Evolutionary conservation across 2,329 filamentous ascomycete species (phyloP).

Genomic region (Aspergillus sp.): DNA sequence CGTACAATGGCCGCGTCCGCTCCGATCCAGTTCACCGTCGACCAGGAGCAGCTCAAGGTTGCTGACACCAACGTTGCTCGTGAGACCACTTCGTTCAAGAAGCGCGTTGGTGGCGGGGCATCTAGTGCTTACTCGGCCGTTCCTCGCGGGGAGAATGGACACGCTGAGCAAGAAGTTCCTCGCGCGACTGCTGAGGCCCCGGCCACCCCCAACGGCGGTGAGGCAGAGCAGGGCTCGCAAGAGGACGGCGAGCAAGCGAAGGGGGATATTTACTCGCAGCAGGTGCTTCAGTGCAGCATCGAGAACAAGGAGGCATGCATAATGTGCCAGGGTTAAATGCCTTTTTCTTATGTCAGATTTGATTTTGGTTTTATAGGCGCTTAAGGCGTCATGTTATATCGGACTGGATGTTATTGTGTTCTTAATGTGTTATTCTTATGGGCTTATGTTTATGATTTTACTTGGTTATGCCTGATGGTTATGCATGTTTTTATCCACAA

Average conservation of each 20-base stretch:
- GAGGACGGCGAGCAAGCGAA: conserved; percentile 70
- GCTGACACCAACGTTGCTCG: conserved; percentile 72
- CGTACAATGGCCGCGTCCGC: conserved; percentile 94
- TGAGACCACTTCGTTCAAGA: conserved; percentile 55
- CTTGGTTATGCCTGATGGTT: background rate
- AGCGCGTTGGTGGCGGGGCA: conserved; percentile 54
- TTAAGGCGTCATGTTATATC: background rate
- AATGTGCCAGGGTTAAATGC: conserved; percentile 84
- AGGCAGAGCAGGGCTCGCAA: conserved; percentile 12
- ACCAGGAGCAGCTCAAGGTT: conserved; percentile 88
- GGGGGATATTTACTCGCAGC: conserved; percentile 90
- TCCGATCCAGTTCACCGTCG: conserved; percentile 98
- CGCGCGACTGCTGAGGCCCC: conserved; percentile 57
- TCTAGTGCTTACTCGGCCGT: conserved; percentile 53
- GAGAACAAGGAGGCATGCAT: conserved; percentile 91
- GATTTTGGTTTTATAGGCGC: background rate
- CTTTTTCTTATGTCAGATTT: background rate
- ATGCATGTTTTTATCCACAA: background rate
- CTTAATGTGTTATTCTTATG: conserved; percentile 11
- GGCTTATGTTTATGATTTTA: background rate
- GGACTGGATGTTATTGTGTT: background rate
- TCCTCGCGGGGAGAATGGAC: conserved; percentile 57
- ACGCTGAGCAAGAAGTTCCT: conserved; percentile 44
- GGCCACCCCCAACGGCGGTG: conserved; percentile 36
- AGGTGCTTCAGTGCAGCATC: conserved; percentile 88